These are phyloP conservation scores for Scleroderma bovista DNA, from an alignment of 768 basidiomycete species.

Conservation along the genomic window DNA sequence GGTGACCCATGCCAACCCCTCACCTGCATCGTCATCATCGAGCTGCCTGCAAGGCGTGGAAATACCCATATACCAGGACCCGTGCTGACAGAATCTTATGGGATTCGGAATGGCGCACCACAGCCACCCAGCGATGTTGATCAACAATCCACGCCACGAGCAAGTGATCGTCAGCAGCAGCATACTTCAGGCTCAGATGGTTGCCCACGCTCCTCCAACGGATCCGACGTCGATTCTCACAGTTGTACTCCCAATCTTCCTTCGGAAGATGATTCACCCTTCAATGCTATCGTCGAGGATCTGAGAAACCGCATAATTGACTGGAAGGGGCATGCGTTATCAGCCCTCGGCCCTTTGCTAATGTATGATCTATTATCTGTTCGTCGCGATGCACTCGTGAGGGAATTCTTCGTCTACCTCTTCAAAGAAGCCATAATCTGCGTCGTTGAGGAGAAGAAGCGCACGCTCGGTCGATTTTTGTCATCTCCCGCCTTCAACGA, in stretches of 20 bases:
- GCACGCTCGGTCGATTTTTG: constrained; percentile 68
- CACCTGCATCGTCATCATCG: constrained; percentile 91
- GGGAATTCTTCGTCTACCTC: constrained; percentile 94
- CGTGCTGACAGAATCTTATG: constrained; percentile 44
- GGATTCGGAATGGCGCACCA: constrained; percentile 21
- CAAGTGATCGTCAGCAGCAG: constrained; percentile 13
- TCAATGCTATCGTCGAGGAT: constrained; percentile 82
- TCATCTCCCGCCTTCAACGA: constrained; percentile 58
- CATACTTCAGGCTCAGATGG: constrained; percentile 14
- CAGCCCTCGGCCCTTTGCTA: constrained; percentile 80
- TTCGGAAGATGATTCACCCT: constrained; percentile 65
- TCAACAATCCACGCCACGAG: constrained; percentile 6
- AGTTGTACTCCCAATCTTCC: constrained; percentile 20
- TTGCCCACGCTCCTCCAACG: constrained; percentile 23
- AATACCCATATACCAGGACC: constrained; percentile 48
- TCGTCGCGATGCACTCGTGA: constrained; percentile 80
- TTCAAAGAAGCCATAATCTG: constrained; percentile 98
- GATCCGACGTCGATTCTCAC: constrained; percentile 28
- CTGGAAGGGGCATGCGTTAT: constrained; percentile 93
- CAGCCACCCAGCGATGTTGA: constrained; percentile 21
- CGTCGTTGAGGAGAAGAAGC: constrained; percentile 94
- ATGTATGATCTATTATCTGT: constrained; percentile 92
- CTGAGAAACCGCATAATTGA: constrained; percentile 86
- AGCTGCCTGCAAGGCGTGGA: constrained; percentile 75
- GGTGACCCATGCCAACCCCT: constrained; percentile 71